Evolutionary conservation across 257 asterid genomes (phyloP), one percentile per base, ranked within the genome.

Genomic region (Handroanthus guayacan): DNA sequence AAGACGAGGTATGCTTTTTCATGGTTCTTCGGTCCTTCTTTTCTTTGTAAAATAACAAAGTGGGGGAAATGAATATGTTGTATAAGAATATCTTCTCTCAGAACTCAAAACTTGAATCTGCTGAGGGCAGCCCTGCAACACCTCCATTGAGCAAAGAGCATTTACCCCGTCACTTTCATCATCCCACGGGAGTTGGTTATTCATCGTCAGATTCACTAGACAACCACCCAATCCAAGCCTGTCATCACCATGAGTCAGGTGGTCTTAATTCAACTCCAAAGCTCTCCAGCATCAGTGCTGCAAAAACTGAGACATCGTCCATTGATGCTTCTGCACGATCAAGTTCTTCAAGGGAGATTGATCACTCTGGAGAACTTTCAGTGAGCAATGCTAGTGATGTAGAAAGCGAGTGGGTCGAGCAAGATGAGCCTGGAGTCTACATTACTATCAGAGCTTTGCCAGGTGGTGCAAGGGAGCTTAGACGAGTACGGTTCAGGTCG

Each of bases 401-500:
- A 78, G 99, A 92, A 66, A 88, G 87, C 3, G 98, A 95, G 76
- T 95, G 99, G 99, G 97, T 95, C 43, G 99, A 95, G 81, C 93
- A 95, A 82, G 99, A 95, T 11, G 98, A 91, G 79, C 94, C 98
- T 61, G 99, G 99, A 77, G 99, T 95, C 74, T 95, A 95, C 87
- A 91, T 95, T 55, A 89, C 99, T 17, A 80, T 95, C 67, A 85
- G 97, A 73, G 88, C 91, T 14, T 75, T 87, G 87, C 96, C 97
- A 55, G 86, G 87, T 68, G 99, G 99, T 36, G 86, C 81, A 54
- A 91, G 97, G 34, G 99, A 95, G 89, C 99, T 95, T 67, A 87
- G 94, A 81, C 84, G 99, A 69, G 99, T 95, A 69, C 83, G 99
- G 75, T 95, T 95, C 87, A 92, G 99, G 99, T 93, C 43, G 38